Evolutionary conservation across 345 rosid genomes (phyloP).

Genomic region (Lumnitzera littorea): DNA sequence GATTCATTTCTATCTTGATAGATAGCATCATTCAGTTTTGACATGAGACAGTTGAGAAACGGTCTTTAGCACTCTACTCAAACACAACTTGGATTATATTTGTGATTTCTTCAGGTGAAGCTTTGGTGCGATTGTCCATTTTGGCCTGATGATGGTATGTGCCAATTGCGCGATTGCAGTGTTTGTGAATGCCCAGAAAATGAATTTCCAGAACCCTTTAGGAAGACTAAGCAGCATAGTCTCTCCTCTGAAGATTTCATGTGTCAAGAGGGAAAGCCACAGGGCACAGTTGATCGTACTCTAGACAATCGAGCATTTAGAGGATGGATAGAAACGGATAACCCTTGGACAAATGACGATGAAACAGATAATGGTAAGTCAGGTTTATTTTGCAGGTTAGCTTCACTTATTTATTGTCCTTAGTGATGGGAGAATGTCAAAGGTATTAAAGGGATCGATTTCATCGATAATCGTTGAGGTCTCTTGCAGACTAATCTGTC

Average conservation of each 20-base stretch:
- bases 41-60: background rate
- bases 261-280: conserved; percentile 95
- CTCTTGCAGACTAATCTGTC: too few relatives aligned
- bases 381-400: background rate
- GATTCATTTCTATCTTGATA: too few relatives aligned
- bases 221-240: conserved; percentile 36
- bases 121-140: conserved; percentile 97
- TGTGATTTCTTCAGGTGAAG: conserved; percentile 42
- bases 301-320: conserved; percentile 63
- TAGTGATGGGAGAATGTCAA: too few relatives aligned
- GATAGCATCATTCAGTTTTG: background rate
- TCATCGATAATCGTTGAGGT: too few relatives aligned
- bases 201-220: conserved; percentile 81
- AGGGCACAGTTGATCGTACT: conserved; percentile 85
- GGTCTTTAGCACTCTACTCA: background rate
- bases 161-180: conserved; percentile 86
- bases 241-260: conserved; percentile 53
- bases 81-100: background rate
- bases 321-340: conserved; percentile 87
- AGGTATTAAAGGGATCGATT: too few relatives aligned
- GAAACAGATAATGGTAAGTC: conserved; percentile 82
- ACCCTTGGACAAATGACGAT: conserved; percentile 97
- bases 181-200: conserved; percentile 94
- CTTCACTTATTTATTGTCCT: too few relatives aligned
- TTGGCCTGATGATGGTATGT: conserved; percentile 97